A percentile compares a stretch with the other conserved stretches of the same genome.
Conservation (phyloP, 148 eudicot species). For the Beta vulgaris region DNA sequence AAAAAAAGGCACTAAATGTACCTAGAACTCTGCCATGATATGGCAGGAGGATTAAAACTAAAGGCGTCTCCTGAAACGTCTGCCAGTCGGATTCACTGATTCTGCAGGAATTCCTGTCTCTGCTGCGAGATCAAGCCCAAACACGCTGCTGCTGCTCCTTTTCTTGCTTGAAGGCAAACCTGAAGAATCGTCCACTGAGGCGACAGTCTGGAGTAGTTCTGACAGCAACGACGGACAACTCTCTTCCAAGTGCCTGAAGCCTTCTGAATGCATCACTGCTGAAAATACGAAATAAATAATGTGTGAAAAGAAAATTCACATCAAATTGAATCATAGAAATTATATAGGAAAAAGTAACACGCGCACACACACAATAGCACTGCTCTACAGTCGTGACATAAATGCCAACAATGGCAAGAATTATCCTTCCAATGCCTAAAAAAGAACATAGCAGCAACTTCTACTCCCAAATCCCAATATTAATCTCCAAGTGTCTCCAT, state of each 20-base stretch:
- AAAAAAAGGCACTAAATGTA: background rate
- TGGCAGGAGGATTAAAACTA: conserved; percentile 21
- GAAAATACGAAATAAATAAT: conserved; percentile 16
- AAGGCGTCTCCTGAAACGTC: conserved; percentile 54
- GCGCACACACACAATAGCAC: too few species aligned
- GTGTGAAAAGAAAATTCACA: too few species aligned
- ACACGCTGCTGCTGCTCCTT: conserved; percentile 77
- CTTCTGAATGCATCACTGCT: conserved; percentile 85
- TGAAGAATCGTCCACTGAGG: conserved; percentile 50
- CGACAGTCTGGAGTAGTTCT: conserved; percentile 60
- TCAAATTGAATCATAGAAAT: too few species aligned
- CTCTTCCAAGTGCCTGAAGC: conserved; percentile 65
- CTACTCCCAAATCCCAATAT: background rate
- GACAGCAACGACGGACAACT: conserved; percentile 57
- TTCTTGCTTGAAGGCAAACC: conserved; percentile 41
- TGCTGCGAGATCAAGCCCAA: conserved; percentile 56
- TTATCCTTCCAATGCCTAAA: too few species aligned
- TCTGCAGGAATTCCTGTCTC: conserved; percentile 44
- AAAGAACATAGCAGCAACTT: background rate
- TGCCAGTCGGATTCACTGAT: conserved; percentile 39
- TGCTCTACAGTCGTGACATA: too few species aligned
- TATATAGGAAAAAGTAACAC: too few species aligned
- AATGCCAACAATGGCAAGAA: too few species aligned
- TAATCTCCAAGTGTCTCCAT: background rate
- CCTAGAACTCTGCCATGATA: conserved; percentile 3